Conservation (phyloP, 768 basidiomycete species). For the Kwoniella dendrophila region DNA sequence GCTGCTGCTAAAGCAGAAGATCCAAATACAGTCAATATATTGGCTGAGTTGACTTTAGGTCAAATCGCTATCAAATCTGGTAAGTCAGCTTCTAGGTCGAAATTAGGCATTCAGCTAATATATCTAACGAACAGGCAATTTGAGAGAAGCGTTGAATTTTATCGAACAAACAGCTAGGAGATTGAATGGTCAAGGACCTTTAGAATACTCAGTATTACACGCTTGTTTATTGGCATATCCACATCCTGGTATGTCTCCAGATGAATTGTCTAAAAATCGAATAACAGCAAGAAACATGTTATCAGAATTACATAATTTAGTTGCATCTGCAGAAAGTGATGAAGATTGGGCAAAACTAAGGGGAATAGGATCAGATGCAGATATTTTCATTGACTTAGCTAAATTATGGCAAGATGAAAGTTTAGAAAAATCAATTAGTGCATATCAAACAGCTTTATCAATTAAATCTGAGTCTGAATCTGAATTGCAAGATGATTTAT, state of each 20-base stretch:
- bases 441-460: constrained; percentile 72
- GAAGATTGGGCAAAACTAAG: constrained; percentile 57
- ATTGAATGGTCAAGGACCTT: constrained; percentile 59
- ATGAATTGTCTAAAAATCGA: constrained; percentile 73
- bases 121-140: constrained; percentile 44
- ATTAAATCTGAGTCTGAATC: constrained; percentile 62
- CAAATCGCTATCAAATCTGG: constrained; percentile 84
- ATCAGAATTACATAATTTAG: constrained; percentile 59
- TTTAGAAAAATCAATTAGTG: constrained; percentile 70
- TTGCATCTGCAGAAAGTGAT: constrained; percentile 62
- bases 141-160: constrained; percentile 55
- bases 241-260: constrained; percentile 73
- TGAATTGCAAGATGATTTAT: constrained; percentile 42
- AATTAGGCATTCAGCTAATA: not conserved
- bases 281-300: constrained; percentile 76
- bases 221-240: constrained; percentile 84
- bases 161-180: constrained; percentile 53
- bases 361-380: constrained; percentile 72
- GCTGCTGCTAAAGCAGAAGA: constrained; percentile 64
- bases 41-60: constrained; percentile 78
- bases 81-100: constrained; percentile 49
- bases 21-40: constrained; percentile 67
- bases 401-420: constrained; percentile 83
- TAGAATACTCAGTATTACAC: constrained; percentile 85
- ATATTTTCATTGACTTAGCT: constrained; percentile 89